Evolutionary conservation across 148 eudicot genomes (phyloP).

Genomic region (Dysphania ambrosioides): DNA sequence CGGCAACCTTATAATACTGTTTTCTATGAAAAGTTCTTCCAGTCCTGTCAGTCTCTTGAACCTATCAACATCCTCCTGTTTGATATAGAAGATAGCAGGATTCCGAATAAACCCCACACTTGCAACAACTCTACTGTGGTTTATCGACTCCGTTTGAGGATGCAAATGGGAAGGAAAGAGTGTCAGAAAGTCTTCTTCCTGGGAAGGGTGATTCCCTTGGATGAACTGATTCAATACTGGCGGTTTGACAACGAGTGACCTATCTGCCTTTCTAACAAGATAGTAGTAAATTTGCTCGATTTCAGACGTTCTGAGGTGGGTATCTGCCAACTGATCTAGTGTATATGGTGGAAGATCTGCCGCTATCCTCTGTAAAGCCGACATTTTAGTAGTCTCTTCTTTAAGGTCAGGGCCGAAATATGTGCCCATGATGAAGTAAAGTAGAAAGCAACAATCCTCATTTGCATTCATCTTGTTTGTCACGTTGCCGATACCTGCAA

Average conservation of each 20-base stretch:
- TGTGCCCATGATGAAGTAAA: conserved; percentile 68
- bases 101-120: conserved; percentile 50
- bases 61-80: conserved; percentile 45
- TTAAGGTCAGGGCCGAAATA: conserved; percentile 73
- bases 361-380: conserved; percentile 54
- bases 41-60: conserved; percentile 63
- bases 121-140: conserved; percentile 31
- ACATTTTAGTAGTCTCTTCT: conserved; percentile 45
- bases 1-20: conserved; percentile 29
- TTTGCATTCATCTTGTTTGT: conserved; percentile 25
- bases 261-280: conserved; percentile 62
- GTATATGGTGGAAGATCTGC: conserved; percentile 60
- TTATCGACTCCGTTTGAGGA: conserved; percentile 36
- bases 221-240: conserved; percentile 49
- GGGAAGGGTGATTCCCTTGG: conserved; percentile 48
- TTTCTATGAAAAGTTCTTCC: conserved; percentile 41
- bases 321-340: conserved; percentile 45
- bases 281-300: conserved; percentile 63
- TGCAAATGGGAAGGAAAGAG: conserved; percentile 72
- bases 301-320: conserved; percentile 49
- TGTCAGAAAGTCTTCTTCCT: conserved; percentile 43
- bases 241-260: conserved; percentile 44
- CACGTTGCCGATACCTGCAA: conserved; percentile 16
- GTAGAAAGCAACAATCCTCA: conserved; percentile 66
- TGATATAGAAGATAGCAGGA: conserved; percentile 47